Conservation (phyloP, 345 rosid species). For the Aegle marmelos region DNA sequence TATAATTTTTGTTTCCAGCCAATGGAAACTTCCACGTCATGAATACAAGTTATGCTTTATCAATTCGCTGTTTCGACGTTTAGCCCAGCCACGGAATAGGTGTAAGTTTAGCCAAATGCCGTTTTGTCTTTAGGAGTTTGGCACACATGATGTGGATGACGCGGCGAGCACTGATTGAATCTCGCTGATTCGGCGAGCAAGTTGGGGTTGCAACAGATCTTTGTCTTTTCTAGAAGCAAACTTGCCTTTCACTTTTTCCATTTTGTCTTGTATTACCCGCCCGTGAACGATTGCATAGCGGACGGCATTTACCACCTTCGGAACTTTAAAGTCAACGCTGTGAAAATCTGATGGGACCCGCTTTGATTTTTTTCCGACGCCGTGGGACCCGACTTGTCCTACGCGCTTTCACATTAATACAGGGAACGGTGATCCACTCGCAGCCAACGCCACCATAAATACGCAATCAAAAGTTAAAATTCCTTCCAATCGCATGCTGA, state of each 20-base stretch:
- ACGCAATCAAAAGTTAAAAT: background rate
- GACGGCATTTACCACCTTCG: constrained; percentile 22
- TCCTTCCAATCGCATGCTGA: background rate
- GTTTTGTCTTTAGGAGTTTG: background rate
- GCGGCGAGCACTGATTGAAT: background rate
- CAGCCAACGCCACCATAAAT: background rate
- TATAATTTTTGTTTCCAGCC: background rate
- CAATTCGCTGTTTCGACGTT: background rate
- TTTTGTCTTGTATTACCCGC: constrained; percentile 2
- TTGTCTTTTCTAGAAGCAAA: background rate
- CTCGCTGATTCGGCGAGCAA: constrained; percentile 1
- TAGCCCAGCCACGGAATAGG: background rate
- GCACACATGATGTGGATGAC: background rate
- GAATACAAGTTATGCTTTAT: background rate
- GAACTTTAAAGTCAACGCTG: background rate
- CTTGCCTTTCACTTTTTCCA: rapidly evolving
- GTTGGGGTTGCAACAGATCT: constrained; percentile 9
- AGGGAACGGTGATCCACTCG: constrained; percentile 33
- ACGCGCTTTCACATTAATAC: constrained; percentile 22
- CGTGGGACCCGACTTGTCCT: constrained; percentile 4
- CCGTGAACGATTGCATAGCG: constrained; percentile 21
- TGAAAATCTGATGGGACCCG: constrained; percentile 13
- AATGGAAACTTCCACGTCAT: constrained; percentile 4
- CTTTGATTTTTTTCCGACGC: background rate
- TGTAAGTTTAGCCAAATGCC: background rate